Evolutionary conservation across 768 basidiomycete genomes (phyloP), one percentile per base, ranked within the genome.

Genomic region (Leccinum incarnatum): DNA sequence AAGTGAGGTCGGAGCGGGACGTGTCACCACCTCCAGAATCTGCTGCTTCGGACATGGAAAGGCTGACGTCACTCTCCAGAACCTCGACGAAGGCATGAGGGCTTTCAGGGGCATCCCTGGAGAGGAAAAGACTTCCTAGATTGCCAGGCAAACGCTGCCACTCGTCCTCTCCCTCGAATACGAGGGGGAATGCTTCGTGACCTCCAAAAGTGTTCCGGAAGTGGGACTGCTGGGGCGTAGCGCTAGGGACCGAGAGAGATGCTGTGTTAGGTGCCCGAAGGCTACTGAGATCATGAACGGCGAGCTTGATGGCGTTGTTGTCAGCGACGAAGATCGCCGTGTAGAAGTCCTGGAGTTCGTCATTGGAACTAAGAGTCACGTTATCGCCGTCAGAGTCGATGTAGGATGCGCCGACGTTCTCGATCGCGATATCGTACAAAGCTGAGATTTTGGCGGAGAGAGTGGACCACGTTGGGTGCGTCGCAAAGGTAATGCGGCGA

Each of bases 281-380:
- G 55, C 62, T 59, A 58, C 71, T 57, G 19, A 92, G 72, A 74
- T 92, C 85, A 65, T 81, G 78, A 21, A 93, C 84, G 19, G 72
- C 73, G 64, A 93, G 83, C 72, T 83, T 88, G 73, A 87, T 75
- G 25, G 73, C 58, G 21, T 75, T 49, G 2, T 36, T 37, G 10
- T n/a, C 30, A 25, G 40, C 23, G 14, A 68, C 68, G 47, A 66
- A 57, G 58, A 74, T 65, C 7, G 75, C 74, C 29, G 68, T 65
- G 68, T 88, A 91, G 68, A 81, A 89, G 58, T 92, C 89, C 55
- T 81, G 79, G n/a, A 93, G 81, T 70, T 93, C 91, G 34, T 86
- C 85, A 55, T 90, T 79, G 4, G 90, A 83, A 72, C 83, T 89
- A 57, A 92, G 77, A 11, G 90, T 92, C 61, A 93, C 83, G 59